Evolutionary conservation across 129 eudicot genomes (phyloP).

Genomic region (Smallanthus sonchifolius): DNA sequence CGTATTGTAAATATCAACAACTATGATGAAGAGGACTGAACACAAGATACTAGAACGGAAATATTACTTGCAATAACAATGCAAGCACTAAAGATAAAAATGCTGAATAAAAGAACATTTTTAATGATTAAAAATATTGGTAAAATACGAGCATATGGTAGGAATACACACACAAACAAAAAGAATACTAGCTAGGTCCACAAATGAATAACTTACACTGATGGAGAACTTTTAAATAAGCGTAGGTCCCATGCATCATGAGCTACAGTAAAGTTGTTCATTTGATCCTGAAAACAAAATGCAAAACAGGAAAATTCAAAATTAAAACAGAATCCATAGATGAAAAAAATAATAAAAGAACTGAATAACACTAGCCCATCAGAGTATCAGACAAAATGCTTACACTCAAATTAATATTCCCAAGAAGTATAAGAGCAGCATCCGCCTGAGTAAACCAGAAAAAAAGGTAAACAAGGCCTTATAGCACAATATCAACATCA

Average conservation of each 20-base stretch:
- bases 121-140: background rate
- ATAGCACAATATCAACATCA: constrained; percentile 6
- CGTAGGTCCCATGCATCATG: constrained; percentile 88
- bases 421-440: constrained; percentile 76
- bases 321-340: background rate
- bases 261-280: constrained; percentile 48
- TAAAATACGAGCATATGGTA: background rate
- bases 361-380: background rate
- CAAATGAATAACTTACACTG: constrained; percentile 55
- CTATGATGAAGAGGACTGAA: background rate
- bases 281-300: constrained; percentile 48
- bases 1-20: background rate
- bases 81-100: background rate
- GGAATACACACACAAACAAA: background rate
- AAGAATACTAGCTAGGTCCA: background rate
- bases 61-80: background rate
- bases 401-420: constrained; percentile 62
- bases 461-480: constrained; percentile 5
- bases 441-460: constrained; percentile 60
- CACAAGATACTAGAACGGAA: background rate
- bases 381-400: constrained; percentile 31
- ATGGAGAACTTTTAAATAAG: constrained; percentile 64
- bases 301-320: constrained; percentile 13
- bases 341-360: constrained; percentile 3
- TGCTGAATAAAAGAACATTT: background rate